Evolutionary conservation across 306 rosid genomes (phyloP).

Genomic region (Vigna mungo): DNA sequence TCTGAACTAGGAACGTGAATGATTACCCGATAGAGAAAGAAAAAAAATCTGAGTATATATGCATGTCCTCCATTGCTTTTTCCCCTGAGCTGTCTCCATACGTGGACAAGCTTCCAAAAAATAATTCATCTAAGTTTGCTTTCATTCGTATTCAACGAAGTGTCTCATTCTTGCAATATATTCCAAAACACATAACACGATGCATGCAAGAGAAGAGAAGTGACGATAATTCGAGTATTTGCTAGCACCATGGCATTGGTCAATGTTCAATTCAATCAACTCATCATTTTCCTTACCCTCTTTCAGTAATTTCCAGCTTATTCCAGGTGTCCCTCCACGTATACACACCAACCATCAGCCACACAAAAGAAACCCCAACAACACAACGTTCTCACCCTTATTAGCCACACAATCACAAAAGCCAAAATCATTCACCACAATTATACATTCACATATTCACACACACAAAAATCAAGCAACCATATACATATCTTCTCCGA

Average conservation of each 20-base stretch:
- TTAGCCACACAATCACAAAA: constrained; percentile 30
- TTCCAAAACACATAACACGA: background rate
- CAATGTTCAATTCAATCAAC: constrained; percentile 50
- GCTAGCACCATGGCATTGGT: constrained; percentile 45
- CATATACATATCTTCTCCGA: constrained; percentile 21
- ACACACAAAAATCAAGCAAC: constrained; percentile 36
- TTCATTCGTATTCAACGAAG: background rate
- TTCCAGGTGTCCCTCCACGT: constrained; percentile 54
- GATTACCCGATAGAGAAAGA: background rate
- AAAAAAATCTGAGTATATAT: background rate
- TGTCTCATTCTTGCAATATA: constrained; percentile 20
- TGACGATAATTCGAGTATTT: constrained; percentile 31
- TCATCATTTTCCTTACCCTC: background rate
- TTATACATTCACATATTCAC: background rate
- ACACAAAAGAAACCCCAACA: constrained; percentile 20
- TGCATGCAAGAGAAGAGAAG: background rate
- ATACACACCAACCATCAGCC: background rate
- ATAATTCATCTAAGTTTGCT: background rate
- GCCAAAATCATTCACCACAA: constrained; percentile 27
- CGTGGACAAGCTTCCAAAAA: constrained; percentile 26
- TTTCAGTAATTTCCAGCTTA: constrained; percentile 32
- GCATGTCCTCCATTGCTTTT: background rate
- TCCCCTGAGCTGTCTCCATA: background rate
- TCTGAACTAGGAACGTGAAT: background rate
- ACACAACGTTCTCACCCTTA: background rate